Base-by-base conservation (phyloP, 2,329 filamentous ascomycete genomes). In the Aspergillus sp. region DNA sequence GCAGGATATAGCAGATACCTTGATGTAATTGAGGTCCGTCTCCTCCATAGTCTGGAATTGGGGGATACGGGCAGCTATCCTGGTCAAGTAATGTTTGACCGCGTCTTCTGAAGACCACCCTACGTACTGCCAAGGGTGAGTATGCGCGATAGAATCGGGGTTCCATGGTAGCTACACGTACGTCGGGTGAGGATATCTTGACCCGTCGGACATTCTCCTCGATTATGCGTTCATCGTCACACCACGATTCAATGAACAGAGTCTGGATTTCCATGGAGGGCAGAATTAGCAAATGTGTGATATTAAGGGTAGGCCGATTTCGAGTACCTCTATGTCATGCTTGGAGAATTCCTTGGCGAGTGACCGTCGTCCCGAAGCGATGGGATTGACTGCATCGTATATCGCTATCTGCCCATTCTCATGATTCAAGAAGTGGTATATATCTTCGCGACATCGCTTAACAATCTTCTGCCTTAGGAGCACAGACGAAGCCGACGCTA, bases 381-480 rank as follows among this genome's bases (percentile, higher is more conserved):
- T 89, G 4, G 94, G 93, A 70, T 99, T 99, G 17, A 99, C 96
- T 28, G 96, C 95, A 77, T 99, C 95, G 74, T 98, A 99, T 62
- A 99, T 98, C 58, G 95, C 95, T 58, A 99, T 94, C 74, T 99
- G 95, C 12, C 95, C 95, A 69, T 98, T 98, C 72, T 98, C 95
- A 68, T 97, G 91, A 71, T 98, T 96, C 48, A 99, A 81, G 83
- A 97, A 99, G 58, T 90, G 89, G 72, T 97, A 97, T 59, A 99
- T 97, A 72, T 99, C 95, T 74, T 98, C 93, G 61, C 95, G 88
- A 69, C 95, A 99, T 75, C 96, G 96, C 79, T 97, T 97, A 19
- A 99, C 83, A 56, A 99, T 99, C 81, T 97, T 97, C 76, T 98
- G 95, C 36, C 95, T 88, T 53, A 99, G 81, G 66, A 98, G 87